Evolutionary conservation across 1,139 yeast genomes (phyloP), one percentile per base, ranked within the genome.

Genomic region (Saccharomycopsis hybrid): DNA sequence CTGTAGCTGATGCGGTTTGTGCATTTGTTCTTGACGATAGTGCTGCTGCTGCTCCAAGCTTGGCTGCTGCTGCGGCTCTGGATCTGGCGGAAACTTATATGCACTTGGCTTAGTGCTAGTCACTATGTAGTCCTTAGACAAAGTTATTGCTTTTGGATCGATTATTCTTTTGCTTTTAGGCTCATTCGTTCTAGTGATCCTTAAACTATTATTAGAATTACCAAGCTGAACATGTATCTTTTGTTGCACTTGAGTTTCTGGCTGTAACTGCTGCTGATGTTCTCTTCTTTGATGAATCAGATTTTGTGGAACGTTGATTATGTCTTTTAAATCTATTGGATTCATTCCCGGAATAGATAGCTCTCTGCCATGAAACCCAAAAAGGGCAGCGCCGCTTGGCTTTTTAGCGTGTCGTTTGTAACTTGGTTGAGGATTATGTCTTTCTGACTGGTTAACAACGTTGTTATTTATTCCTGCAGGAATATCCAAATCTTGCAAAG

Each of bases 331-430:
- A 29, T 52, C 55, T 2, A 50, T 47, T 5, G 55, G 53, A 28
- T 38, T 43, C 32, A 52, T 47, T 4, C 55, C 55, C 28, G 55
- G 55, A 35, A 52, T 52, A 5, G 54, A 50, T 4, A 50, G 41
- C 46, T 52, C 54, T 40, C 46, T 44, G 18, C 53, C 53, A 32
- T 52, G 55, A 29, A 50, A 47, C 4, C 55, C 55, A 43, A 50
- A 52, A 7, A 52, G 44, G 18, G 55, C 55, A 9, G 55, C 45
- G 11, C 55, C 55, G 36, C 55, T 52, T 3, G 55, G 55, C 38
- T 52, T 48, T 41, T 52, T 52, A 2, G 45, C 30, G 39, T 52
- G 55, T 18, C 44, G 32, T 41, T 43, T 50, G 18, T 30, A 48
- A n/a, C 49, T 38, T 30, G 47, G 41, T 28, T 33, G 43, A n/a